Percentiles rank a stretch among this genome's conserved stretches.
Conservation (phyloP, 2,329 filamentous ascomycete species). For the Thielaviopsis populi region DNA sequence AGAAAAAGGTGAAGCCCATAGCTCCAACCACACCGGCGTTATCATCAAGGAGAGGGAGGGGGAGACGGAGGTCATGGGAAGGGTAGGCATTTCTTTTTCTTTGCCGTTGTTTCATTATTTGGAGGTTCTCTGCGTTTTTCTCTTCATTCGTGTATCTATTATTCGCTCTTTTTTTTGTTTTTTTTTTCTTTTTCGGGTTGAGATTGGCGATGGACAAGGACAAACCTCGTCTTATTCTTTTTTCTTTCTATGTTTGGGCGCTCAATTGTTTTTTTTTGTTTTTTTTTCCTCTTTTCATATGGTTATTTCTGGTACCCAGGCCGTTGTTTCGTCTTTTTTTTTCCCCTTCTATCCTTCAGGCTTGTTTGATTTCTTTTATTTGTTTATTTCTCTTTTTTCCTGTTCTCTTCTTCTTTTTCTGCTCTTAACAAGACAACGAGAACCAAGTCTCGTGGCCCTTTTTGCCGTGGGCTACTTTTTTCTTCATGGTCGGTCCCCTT, state of each 20-base stretch:
- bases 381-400: slow-evolving; percentile 16
- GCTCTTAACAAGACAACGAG: background rate
- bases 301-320: slow-evolving; percentile 4
- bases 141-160: slow-evolving; percentile 3
- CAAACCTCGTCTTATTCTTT: too few relatives aligned
- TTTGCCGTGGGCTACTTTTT: background rate
- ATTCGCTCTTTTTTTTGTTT: background rate
- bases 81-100: background rate
- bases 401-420: slow-evolving; percentile 10
- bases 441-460: background rate
- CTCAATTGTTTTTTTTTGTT: slow-evolving; percentile 5
- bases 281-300: slow-evolving; percentile 1
- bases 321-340: background rate
- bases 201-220: too few relatives aligned
- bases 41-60: background rate
- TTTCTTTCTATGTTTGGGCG: slow-evolving; percentile 1
- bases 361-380: slow-evolving; percentile 18
- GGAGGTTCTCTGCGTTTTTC: background rate
- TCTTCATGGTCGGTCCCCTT: too few relatives aligned
- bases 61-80: background rate
- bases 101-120: background rate
- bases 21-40: background rate
- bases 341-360: slow-evolving; percentile 20
- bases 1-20: background rate
- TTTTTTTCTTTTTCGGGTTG: background rate